Percentiles rank a stretch among this genome's conserved stretches.
phyloP scores from a whole-genome alignment of 768 basidiomycete genomes.

The Amylocystis lapponica region DNA sequence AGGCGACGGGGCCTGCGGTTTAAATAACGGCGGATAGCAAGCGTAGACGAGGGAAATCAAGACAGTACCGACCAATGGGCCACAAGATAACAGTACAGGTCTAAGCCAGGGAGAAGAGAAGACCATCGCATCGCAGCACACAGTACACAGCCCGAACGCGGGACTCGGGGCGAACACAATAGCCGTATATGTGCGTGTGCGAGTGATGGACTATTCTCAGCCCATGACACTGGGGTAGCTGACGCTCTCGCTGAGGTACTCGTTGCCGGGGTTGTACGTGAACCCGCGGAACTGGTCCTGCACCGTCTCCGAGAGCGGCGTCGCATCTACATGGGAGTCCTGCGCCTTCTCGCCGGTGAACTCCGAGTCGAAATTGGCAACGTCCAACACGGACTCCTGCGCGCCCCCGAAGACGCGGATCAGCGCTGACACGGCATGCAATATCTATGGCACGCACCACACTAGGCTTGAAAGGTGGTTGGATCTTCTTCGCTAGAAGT shows the following conservation, averaged over 20 bases:
- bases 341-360: slow-evolving; percentile 94
- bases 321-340: slow-evolving; percentile 94
- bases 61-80: too few relatives aligned
- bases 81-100: too few relatives aligned
- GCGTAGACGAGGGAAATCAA: too few relatives aligned
- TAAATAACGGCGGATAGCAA: too few relatives aligned
- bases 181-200: too few relatives aligned
- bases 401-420: slow-evolving; percentile 5
- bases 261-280: slow-evolving; percentile 82
- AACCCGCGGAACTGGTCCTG: slow-evolving; percentile 94
- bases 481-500: slow-evolving; percentile 89
- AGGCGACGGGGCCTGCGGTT: too few relatives aligned
- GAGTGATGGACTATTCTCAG: too few relatives aligned
- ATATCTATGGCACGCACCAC: slow-evolving; percentile 52
- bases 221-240: slow-evolving; percentile 41
- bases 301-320: slow-evolving; percentile 88
- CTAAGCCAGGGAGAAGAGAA: too few relatives aligned
- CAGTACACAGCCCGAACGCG: too few relatives aligned
- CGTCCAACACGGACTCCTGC: slow-evolving; percentile 88
- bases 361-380: slow-evolving; percentile 95
- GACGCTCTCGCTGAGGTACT: slow-evolving; percentile 81
- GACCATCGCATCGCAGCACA: too few relatives aligned
- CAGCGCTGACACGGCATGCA: not conserved
- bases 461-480: slow-evolving; percentile 95
- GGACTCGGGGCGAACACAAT: too few relatives aligned